phyloP scores from a whole-genome alignment of 2,329 filamentous ascomycete species.

The Epichloe gansuensis region DNA sequence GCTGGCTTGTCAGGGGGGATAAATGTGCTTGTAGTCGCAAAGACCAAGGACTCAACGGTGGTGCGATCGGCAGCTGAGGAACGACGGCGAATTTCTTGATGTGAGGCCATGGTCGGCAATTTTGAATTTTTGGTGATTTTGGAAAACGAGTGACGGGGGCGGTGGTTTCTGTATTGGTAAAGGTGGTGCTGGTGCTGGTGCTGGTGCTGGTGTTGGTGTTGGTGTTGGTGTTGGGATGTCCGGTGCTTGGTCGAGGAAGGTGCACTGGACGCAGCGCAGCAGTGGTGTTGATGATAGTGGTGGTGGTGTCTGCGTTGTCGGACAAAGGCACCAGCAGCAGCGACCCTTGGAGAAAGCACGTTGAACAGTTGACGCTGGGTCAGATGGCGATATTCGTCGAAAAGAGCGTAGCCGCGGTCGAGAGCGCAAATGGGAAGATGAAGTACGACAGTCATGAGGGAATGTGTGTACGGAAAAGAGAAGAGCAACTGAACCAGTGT shows the following conservation, averaged over 20 bases:
- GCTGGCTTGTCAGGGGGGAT: slow-evolving; percentile 9
- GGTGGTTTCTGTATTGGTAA: not conserved
- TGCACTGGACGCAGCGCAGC: slow-evolving; percentile 20
- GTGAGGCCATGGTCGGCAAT: slow-evolving; percentile 21
- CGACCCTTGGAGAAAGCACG: slow-evolving; percentile 31
- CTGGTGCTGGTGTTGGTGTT: not conserved
- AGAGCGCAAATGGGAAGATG: slow-evolving; percentile 34
- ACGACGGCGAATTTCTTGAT: slow-evolving; percentile 27
- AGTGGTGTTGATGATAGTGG: not conserved
- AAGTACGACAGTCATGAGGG: slow-evolving; percentile 32
- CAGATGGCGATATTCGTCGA: slow-evolving; percentile 31
- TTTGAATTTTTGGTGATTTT: slow-evolving; percentile 12
- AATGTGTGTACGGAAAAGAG: slow-evolving; percentile 10
- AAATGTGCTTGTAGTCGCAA: slow-evolving; percentile 11
- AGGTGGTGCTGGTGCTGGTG: slow-evolving; percentile 14
- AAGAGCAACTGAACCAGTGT: slow-evolving; percentile 11
- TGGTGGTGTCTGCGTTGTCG: slow-evolving; percentile 22
- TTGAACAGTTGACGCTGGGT: slow-evolving; percentile 25
- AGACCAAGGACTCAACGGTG: slow-evolving; percentile 14
- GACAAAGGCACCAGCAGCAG: slow-evolving; percentile 25
- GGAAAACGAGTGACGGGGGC: slow-evolving; percentile 6
- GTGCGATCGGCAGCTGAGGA: slow-evolving; percentile 25
- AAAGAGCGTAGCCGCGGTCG: slow-evolving; percentile 31
- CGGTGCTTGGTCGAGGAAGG: slow-evolving; percentile 25
- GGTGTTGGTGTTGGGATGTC: slow-evolving; percentile 6